These are phyloP conservation scores for Coniophora puteana DNA, from an alignment of 1,284 basidiomycete genomes.

Conservation along the genomic window DNA sequence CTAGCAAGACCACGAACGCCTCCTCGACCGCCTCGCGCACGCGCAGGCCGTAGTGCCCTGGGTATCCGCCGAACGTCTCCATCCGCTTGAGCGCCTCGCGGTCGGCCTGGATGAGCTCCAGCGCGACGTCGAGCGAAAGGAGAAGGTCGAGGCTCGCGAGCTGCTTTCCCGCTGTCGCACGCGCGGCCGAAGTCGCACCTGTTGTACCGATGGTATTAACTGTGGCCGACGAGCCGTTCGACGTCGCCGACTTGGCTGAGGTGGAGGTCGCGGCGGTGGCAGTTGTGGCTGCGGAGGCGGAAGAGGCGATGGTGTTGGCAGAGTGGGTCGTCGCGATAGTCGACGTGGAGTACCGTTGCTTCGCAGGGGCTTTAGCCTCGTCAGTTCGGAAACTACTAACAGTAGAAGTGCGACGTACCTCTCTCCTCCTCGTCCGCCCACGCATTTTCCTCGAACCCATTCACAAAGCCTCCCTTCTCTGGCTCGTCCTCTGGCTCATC, in stretches of 20 bases:
- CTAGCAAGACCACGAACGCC: slow-evolving; percentile 82
- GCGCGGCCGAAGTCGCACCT: neutral
- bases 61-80: slow-evolving; percentile 86
- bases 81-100: slow-evolving; percentile 89
- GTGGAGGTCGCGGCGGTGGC: slow-evolving; percentile 2
- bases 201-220: neutral
- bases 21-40: slow-evolving; percentile 92
- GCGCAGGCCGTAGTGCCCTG: slow-evolving; percentile 75
- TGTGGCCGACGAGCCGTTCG: slow-evolving; percentile 3
- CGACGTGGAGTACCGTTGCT: too few species aligned
- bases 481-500: slow-evolving; percentile 49
- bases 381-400: slow-evolving; percentile 4
- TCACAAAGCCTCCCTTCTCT: slow-evolving; percentile 9
- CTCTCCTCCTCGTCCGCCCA: neutral
- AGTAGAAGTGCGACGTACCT: neutral
- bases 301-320: neutral
- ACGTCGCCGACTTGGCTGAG: slow-evolving; percentile 1
- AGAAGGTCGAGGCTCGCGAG: slow-evolving; percentile 69
- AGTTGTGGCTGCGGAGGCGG: neutral
- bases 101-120: slow-evolving; percentile 91
- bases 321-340: too few species aligned
- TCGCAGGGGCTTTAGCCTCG: slow-evolving; percentile 9
- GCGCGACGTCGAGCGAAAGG: slow-evolving; percentile 86
- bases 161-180: slow-evolving; percentile 4
- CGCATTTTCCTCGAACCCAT: too few species aligned